A percentile compares a stretch with the other conserved stretches of the same genome.
Conservation (phyloP, 2,329 filamentous ascomycete genomes). For the Diplodia scrobiculata region DNA sequence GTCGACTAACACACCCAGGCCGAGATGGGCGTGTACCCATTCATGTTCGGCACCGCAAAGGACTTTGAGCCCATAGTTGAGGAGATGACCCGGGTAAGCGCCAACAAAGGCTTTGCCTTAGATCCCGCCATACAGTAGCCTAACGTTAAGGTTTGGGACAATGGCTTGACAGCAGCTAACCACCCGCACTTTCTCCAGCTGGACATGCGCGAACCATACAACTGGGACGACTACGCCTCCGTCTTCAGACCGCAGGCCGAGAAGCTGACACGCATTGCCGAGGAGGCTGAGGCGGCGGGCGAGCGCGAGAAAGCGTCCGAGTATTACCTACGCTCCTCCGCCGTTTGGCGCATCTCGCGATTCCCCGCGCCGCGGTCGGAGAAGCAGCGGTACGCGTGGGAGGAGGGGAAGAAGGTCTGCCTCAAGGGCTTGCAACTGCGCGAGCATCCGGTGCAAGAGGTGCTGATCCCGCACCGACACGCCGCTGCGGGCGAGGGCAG, state of each 20-base stretch:
- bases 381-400: conserved; percentile 64
- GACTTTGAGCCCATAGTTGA: conserved; percentile 72
- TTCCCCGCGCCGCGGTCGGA: conserved; percentile 61
- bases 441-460: conserved; percentile 62
- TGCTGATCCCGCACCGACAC: conserved; percentile 62
- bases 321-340: conserved; percentile 67
- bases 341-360: conserved; percentile 71
- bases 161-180: neutral
- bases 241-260: conserved; percentile 63
- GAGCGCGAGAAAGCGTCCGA: conserved; percentile 59
- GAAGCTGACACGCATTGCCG: conserved; percentile 57
- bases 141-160: neutral
- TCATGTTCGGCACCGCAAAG: conserved; percentile 69
- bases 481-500: conserved; percentile 55
- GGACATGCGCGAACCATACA: conserved; percentile 65
- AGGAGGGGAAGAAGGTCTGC: conserved; percentile 65
- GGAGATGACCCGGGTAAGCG: conserved; percentile 59
- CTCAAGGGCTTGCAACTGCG: conserved; percentile 54
- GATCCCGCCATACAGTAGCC: conserved; percentile 32
- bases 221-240: conserved; percentile 64
- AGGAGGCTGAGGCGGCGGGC: conserved; percentile 53
- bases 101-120: conserved; percentile 6
- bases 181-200: conserved; percentile 41
- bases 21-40: conserved; percentile 67
- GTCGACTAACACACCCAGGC: conserved; percentile 35